phyloP scores from a whole-genome alignment of 495 filamentous ascomycete species.

The Rhypophila decipiens region DNA sequence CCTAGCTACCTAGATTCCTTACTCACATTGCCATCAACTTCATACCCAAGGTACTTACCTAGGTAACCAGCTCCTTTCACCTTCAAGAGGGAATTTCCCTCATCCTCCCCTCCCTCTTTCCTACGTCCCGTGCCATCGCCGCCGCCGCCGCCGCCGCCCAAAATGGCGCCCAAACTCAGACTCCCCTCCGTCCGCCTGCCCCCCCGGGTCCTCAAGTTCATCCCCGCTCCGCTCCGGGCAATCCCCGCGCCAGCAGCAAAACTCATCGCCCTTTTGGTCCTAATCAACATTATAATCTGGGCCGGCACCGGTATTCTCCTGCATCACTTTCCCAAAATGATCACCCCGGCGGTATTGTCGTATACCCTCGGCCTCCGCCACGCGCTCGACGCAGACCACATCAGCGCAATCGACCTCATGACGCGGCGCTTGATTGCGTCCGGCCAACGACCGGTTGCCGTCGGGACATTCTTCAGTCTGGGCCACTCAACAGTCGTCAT shows the following conservation, averaged over 20 bases:
- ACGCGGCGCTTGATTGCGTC: slow-evolving; percentile 84
- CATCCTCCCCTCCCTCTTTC: too few species aligned
- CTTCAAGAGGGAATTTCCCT: too few species aligned
- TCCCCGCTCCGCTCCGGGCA: slow-evolving; percentile 21
- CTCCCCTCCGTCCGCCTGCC: slow-evolving; percentile 10
- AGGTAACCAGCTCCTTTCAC: too few species aligned
- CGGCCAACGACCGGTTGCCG: slow-evolving; percentile 80
- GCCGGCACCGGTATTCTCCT: slow-evolving; percentile 63
- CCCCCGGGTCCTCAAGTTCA: slow-evolving; percentile 5
- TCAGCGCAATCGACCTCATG: slow-evolving; percentile 93
- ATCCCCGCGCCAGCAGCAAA: slow-evolving; percentile 60
- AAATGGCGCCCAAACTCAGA: slow-evolving; percentile 7
- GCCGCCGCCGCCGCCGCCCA: too few species aligned
- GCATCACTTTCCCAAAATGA: slow-evolving; percentile 48
- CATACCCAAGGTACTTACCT: too few species aligned
- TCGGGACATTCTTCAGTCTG: slow-evolving; percentile 92
- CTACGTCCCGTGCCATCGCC: too few species aligned
- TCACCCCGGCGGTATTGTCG: slow-evolving; percentile 71
- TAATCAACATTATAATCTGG: slow-evolving; percentile 69
- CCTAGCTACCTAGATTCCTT: too few species aligned
- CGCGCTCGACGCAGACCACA: slow-evolving; percentile 95
- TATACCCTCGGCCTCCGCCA: slow-evolving; percentile 90
- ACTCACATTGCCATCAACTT: too few species aligned
- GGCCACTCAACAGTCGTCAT: slow-evolving; percentile 93
- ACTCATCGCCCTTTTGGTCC: slow-evolving; percentile 59